These are phyloP conservation scores for Alternaria atra DNA, from an alignment of 2,329 filamentous ascomycete genomes.

Conservation along the genomic window DNA sequence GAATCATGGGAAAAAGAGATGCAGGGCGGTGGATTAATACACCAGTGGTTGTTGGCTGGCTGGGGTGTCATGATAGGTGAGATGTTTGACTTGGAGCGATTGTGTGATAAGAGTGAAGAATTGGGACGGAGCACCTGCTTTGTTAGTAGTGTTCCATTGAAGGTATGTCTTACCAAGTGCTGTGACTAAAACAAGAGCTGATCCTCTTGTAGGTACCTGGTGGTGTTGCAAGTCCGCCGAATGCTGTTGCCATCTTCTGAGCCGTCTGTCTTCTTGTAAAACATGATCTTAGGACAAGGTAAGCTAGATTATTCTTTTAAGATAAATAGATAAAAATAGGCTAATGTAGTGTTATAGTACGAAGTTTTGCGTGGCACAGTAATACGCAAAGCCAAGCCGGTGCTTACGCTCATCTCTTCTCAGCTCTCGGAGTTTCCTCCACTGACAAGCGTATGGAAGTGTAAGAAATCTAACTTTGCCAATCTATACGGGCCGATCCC, in stretches of 20 bases:
- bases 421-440: neutral
- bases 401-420: neutral
- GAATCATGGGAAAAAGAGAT: conserved; percentile 48
- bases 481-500: neutral
- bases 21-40: conserved; percentile 47
- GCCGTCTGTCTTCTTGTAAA: neutral
- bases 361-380: neutral
- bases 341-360: neutral
- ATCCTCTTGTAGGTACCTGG: conserved; percentile 56
- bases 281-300: neutral
- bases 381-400: neutral
- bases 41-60: conserved; percentile 46
- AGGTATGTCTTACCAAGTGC: conserved; percentile 44
- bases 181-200: neutral
- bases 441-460: neutral
- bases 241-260: conserved; percentile 51
- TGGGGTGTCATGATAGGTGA: conserved; percentile 53
- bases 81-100: conserved; percentile 58
- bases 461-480: too few species aligned
- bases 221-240: conserved; percentile 50
- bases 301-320: neutral
- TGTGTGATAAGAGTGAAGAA: conserved; percentile 63
- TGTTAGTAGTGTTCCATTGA: conserved; percentile 67
- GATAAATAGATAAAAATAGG: neutral
- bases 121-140: conserved; percentile 66